Evolutionary conservation across 441 rosid genomes (phyloP), one percentile per base, ranked within the genome.

Genomic region (Populus trichocarpa): DNA sequence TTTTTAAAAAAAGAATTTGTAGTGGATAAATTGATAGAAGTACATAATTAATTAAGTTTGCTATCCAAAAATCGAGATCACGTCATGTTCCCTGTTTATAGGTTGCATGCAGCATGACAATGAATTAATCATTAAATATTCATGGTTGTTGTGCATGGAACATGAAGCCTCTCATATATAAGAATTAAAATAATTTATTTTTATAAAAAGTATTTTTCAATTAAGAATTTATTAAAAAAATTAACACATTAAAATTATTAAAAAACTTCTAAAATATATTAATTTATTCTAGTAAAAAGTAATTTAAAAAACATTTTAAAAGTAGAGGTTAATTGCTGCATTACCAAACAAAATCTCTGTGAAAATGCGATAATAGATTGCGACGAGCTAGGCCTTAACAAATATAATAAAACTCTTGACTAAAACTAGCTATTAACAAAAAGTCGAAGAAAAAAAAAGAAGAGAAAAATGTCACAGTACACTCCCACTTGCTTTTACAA

Each of bases 41-140:
- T 38, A 2, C 36, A 33, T 38, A 28, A 53, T 18, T 71, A 42
- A 63, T 70, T 50, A 67, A 63, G 59, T 46, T 63, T 18, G 1
- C 57, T 10, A 63, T 30, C 23, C 42, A 38, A 38, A 38, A 38
- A 68, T 72, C 53, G 40, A 68, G 53, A 84, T 73, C 84, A 28
- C 77, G 74, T 75, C 87, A 72, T 78, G 83, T 80, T 80, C 75
- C 65, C 38, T 66, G 72, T 67, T 82, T 72, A 74, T 26, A 71
- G 61, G 61, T 59, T 72, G 30, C 63, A 30, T 30, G 32, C 32
- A 30, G 5, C 6, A 35, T 72, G 83, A 72, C 85, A 69, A 75
- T 25, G 35, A 72, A 71, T 30, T 33, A 33, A 70, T 50, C 25
- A 66, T 77, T 70, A 73, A 73, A 73, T 75, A 74, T 63, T 67